These are phyloP conservation scores for Lunasporangiospora selenospora DNA, from an alignment of 192 early-diverging fungal genomes.

Conservation along the genomic window DNA sequence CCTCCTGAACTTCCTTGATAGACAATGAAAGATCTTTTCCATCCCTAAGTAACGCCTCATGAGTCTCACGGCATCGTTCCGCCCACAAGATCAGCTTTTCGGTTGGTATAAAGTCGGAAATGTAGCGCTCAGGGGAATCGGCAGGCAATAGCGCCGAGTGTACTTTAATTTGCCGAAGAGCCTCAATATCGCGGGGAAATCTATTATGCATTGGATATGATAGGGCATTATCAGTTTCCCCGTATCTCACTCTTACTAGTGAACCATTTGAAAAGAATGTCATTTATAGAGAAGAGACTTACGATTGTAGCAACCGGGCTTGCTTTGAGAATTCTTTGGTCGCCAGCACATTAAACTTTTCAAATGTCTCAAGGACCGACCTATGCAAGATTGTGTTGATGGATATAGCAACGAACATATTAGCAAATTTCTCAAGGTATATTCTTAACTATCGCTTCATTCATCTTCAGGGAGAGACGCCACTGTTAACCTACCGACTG, in stretches of 20 bases:
- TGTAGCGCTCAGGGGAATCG: slow-evolving; percentile 34
- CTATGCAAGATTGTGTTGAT: no score
- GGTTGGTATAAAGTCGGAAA: slow-evolving; percentile 47
- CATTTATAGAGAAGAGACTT: slow-evolving; percentile 1
- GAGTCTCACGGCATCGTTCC: slow-evolving; percentile 40
- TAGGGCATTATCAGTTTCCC: background rate
- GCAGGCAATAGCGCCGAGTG: slow-evolving; percentile 49
- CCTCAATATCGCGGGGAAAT: slow-evolving; percentile 48
- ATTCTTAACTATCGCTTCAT: no score
- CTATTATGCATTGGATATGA: slow-evolving; percentile 9
- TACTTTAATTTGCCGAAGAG: slow-evolving; percentile 51
- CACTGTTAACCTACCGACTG: slow-evolving; percentile 28
- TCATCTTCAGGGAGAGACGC: no score
- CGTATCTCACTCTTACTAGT: no score
- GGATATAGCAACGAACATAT: no score
- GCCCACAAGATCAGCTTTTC: slow-evolving; percentile 42
- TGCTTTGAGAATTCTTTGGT: slow-evolving; percentile 53
- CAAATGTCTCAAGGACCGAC: slow-evolving; percentile 49
- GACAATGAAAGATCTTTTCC: slow-evolving; percentile 33
- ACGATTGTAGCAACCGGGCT: slow-evolving; percentile 39
- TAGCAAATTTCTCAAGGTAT: no score
- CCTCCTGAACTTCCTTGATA: slow-evolving; percentile 44
- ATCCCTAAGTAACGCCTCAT: slow-evolving; percentile 27
- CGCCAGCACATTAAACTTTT: slow-evolving; percentile 49
- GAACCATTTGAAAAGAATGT: no score